Base-by-base conservation (phyloP, 805 yeast species). In the Clavispora vitiphila region DNA sequence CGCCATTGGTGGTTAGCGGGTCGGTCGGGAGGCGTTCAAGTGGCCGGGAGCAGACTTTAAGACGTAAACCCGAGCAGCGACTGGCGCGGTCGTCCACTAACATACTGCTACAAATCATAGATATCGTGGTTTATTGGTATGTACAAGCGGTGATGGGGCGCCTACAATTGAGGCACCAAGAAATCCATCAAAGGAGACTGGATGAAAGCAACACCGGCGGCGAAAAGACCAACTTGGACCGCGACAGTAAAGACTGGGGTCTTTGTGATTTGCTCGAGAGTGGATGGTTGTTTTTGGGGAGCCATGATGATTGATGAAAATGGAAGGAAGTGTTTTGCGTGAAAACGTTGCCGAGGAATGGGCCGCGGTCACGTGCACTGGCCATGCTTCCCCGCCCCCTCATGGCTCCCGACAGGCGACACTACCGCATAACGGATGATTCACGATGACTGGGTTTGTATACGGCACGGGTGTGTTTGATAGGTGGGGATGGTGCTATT, bases 161-260 rank as follows among this genome's bases (percentile, higher is more conserved):
- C 32, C 52, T 65, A 70, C 54, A 70, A 72, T 63, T 84, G 91
- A 39, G 93, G 93, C 55, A 83, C 89, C 67, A 85, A 67, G 78
- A 82, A 77, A 43, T 84, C 91, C 86, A 83, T 82, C 56, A 83
- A 65, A 52, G 90, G 83, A 37, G 89, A 81, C 68, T 82, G 87
- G 53, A 86, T 77, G 62, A 85, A 77, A 19, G 80, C 78, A 51
- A 83, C 85, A 60, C 93, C 93, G 37, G 84, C 69, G 43, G 76
- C 77, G 56, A 86, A 85, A 47, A 83, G 69, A 30, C 71, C 72
- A 44, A 76, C 78, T 63, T 85, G 84, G 34, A 83, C 61, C 37
- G 78, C 72, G 41, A 83, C 69, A 43, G 87, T 80, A 69, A 71
- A 84, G 12, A 72, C 73, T 47, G 93, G 93, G 35, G 82, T 65